Conservation (phyloP, 192 early-diverging fungal species). For the Coemansia sp. region DNA sequence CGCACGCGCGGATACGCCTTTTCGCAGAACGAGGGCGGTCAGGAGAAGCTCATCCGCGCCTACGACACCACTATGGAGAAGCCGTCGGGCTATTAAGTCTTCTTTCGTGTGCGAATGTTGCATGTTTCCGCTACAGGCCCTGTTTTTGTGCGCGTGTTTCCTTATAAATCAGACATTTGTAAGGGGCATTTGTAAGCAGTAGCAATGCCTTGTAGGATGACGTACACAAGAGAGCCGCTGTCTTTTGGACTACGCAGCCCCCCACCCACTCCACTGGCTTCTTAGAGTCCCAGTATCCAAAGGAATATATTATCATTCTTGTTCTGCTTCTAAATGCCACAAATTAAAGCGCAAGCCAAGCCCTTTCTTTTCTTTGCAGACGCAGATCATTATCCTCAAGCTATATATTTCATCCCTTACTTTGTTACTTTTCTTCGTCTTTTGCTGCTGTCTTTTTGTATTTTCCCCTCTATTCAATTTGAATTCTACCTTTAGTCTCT, state of each 20-base stretch:
- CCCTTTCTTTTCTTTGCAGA: not conserved
- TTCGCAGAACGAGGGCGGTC: slow-evolving; percentile 94
- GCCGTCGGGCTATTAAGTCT: slow-evolving; percentile 58
- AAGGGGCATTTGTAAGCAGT: not conserved
- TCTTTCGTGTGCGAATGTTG: too few relatives aligned
- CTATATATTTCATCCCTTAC: slow-evolving; percentile 6
- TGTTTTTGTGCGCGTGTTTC: not conserved
- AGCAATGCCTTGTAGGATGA: not conserved
- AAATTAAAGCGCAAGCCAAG: not conserved
- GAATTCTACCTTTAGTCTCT: not conserved
- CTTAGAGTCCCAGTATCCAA: too few relatives aligned
- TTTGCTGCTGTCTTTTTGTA: slow-evolving; percentile 5
- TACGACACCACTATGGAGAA: slow-evolving; percentile 77
- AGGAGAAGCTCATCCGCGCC: slow-evolving; percentile 77
- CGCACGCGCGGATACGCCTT: slow-evolving; percentile 96
- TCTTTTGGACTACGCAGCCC: not conserved
- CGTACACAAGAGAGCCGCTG: not conserved
- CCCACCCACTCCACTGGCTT: too few relatives aligned
- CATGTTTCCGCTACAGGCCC: too few relatives aligned
- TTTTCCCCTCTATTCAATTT: not conserved
- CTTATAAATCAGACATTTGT: not conserved
- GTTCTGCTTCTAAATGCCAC: too few relatives aligned
- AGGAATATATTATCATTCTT: too few relatives aligned
- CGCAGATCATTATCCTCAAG: slow-evolving; percentile 5
- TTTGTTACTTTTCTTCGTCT: not conserved